Evolutionary conservation across 495 filamentous ascomycete species (phyloP).

Genomic region (Penicillium verhagenii): DNA sequence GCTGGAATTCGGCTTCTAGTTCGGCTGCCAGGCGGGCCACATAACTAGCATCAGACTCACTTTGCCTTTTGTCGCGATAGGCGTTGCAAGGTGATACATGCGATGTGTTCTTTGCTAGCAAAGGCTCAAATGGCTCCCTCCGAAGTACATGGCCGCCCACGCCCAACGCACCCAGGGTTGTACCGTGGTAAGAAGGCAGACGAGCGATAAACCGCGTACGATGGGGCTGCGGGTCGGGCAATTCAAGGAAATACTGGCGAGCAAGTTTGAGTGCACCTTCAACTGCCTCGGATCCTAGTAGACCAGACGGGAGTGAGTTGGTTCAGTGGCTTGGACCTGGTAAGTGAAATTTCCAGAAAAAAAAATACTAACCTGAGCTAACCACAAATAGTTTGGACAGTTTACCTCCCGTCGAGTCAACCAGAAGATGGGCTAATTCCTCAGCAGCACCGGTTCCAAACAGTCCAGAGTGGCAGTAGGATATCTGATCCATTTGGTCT

Average conservation of each 20-base stretch:
- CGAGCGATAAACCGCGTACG: slow-evolving; percentile 64
- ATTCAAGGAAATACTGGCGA: slow-evolving; percentile 61
- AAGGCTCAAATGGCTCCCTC: slow-evolving; percentile 63
- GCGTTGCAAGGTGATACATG: slow-evolving; percentile 69
- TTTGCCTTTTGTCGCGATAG: slow-evolving; percentile 54
- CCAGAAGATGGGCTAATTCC: slow-evolving; percentile 41
- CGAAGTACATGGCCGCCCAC: slow-evolving; percentile 63
- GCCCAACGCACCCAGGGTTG: slow-evolving; percentile 64
- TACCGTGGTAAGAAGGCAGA: slow-evolving; percentile 72
- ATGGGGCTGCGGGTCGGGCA: slow-evolving; percentile 42
- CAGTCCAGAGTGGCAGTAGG: slow-evolving; percentile 54
- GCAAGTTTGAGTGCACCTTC: slow-evolving; percentile 67
- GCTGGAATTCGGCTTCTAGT: slow-evolving; percentile 71
- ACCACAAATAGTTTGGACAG: slow-evolving; percentile 47
- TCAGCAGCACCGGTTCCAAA: slow-evolving; percentile 50
- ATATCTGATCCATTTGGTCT: slow-evolving; percentile 48
- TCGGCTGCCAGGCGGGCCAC: slow-evolving; percentile 63
- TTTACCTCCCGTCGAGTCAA: slow-evolving; percentile 46
- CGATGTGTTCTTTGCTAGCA: slow-evolving; percentile 59
- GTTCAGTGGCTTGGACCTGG: not conserved
- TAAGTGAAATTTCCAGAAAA: not conserved
- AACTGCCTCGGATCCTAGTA: slow-evolving; percentile 70
- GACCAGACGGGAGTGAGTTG: not conserved
- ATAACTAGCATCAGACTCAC: slow-evolving; percentile 49
- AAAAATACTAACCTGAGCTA: slow-evolving; percentile 54